These are phyloP conservation scores for Psidium friedrichsthalianum DNA, from an alignment of 345 rosid species.

Conservation along the genomic window DNA sequence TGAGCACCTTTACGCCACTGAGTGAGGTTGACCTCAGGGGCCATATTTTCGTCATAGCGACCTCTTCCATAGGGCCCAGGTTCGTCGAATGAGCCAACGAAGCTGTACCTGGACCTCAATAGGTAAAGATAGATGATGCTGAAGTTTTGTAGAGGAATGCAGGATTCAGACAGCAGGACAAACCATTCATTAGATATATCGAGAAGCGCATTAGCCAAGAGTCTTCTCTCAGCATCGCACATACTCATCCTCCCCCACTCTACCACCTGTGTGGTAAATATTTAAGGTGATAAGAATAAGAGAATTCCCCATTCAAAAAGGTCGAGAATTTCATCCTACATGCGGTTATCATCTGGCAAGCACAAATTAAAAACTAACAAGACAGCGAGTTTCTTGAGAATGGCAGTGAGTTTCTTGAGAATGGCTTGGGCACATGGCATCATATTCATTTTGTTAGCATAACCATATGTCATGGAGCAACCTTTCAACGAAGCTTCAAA, in stretches of 20 bases:
- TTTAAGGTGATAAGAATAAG: background rate
- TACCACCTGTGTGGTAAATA: slow-evolving; percentile 11
- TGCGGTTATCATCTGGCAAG: background rate
- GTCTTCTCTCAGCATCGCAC: slow-evolving; percentile 39
- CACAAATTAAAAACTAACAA: background rate
- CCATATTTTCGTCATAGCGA: slow-evolving; percentile 23
- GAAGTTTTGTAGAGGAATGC: slow-evolving; percentile 34
- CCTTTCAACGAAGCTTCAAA: background rate
- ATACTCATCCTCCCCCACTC: slow-evolving; percentile 42
- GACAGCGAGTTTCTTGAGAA: background rate
- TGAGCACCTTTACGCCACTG: slow-evolving; percentile 42
- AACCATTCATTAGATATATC: slow-evolving; percentile 36
- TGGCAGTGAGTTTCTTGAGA: background rate
- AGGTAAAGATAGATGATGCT: slow-evolving; percentile 21
- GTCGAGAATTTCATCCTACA: background rate
- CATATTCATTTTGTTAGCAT: background rate
- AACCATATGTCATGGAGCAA: background rate
- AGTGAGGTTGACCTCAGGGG: slow-evolving; percentile 26
- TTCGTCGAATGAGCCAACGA: slow-evolving; percentile 27
- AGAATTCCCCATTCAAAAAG: background rate
- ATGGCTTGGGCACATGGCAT: background rate
- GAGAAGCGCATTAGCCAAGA: slow-evolving; percentile 35
- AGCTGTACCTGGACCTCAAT: slow-evolving; percentile 25
- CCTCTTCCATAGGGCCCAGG: slow-evolving; percentile 27
- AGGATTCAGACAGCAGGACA: slow-evolving; percentile 27